Base-by-base conservation (phyloP, 768 basidiomycete genomes). In the Dacryopinax spathularia region DNA sequence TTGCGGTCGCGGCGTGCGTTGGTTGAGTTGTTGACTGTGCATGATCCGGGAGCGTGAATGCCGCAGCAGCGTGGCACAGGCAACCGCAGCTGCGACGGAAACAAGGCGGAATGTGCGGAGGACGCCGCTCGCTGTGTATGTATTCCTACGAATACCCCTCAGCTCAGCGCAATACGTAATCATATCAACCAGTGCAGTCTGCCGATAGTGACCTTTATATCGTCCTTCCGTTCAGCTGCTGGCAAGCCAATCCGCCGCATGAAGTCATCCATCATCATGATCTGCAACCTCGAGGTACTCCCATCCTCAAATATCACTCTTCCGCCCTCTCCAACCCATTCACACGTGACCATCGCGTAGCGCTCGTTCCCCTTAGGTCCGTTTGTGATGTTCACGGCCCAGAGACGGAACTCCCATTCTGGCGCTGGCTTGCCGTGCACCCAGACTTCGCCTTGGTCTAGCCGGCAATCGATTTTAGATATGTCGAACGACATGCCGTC, bases 401-500 rank as follows among this genome's bases (percentile, higher is more conserved):
- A 44, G 7, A 60, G 39, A 7, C 37, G 13, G 60, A 61, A 37
- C 18, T 37, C 25, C 64, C 64, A 65, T 13, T 43, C 60, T 18
- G 27, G 36, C 61, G 34, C 35, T 18, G 34, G 43, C 39, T 12
- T n/a, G 22, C 64, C 64, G 31, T 62, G 36, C 12, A 65, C 60
- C 34, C 31, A 27, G 4, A 65, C 20, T 15, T 33, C 61, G 10
- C 25, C 33, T n/a, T 41, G 35, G 34, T 63, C 41, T 27, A 84
- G 77, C 69, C 88, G 79, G 72, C 84, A 90, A 70, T 89, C 84
- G 65, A 92, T 81, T 22, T 89, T 81, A 25, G 77, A 77, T 73
- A 91, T 88, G 68, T 91, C 87, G 70, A 91, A 91, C 1, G 89
- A 86, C 15, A 93, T 80, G 0, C 91, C 91, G 34, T 87, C 71